Percentiles rank a stretch among this genome's conserved stretches.
These are phyloP conservation scores for Endocladia muricata DNA, from an alignment of 31 red algal genomes.

Conservation along the genomic window DNA sequence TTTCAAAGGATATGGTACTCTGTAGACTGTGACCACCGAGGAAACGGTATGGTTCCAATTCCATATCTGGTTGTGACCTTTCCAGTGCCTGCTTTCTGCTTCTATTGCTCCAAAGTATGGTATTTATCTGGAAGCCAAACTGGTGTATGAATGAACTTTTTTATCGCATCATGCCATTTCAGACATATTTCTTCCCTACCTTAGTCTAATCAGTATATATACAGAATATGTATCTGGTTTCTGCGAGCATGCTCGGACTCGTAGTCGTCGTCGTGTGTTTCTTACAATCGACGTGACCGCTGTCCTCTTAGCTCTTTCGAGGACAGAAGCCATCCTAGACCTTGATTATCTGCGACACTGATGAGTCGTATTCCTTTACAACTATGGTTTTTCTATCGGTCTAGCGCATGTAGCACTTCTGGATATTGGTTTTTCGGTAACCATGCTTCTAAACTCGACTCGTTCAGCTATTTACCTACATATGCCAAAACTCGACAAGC, in stretches of 20 bases:
- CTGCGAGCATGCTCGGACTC: not conserved
- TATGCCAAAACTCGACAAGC: not conserved
- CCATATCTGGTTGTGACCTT: too few species aligned
- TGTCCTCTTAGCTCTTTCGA: not conserved
- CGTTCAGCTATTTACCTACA: not conserved
- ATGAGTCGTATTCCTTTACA: not conserved
- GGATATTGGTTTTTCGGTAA: not conserved
- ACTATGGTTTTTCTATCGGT: not conserved
- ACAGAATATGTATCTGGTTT: not conserved
- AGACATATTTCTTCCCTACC: too few species aligned
- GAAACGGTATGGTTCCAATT: too few species aligned
- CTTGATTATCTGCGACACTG: not conserved
- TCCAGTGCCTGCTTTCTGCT: too few species aligned
- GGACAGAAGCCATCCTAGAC: not conserved
- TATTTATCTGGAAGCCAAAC: too few species aligned
- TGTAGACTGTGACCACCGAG: too few species aligned
- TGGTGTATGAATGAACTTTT: too few species aligned
- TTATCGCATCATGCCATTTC: too few species aligned
- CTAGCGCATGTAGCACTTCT: conserved; percentile 5
- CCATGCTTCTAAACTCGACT: not conserved
- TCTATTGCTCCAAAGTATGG: too few species aligned
- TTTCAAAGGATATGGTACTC: too few species aligned
- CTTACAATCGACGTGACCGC: not conserved
- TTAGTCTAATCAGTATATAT: not conserved
- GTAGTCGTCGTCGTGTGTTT: not conserved